Evolutionary conservation across 257 asterid species (phyloP), one percentile per base, ranked within the genome.

Genomic region (Gardenia jasminoides): DNA sequence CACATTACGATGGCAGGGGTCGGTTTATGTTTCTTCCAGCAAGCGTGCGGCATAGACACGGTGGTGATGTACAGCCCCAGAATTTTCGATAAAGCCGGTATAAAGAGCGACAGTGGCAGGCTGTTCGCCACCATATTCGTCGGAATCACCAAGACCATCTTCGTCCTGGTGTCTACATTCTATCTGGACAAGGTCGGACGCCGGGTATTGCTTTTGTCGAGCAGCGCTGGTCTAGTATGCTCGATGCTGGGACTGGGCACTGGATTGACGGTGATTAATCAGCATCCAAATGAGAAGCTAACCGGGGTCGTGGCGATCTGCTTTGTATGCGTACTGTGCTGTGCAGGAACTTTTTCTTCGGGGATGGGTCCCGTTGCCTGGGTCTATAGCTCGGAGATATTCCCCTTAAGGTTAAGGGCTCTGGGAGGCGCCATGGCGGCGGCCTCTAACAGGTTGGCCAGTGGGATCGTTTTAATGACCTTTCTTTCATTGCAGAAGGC

Each of bases 41-140:
- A 84, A 76, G 87, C 87, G 8, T 74, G 81, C 50, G 87, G 85
- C 7, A 58, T 81, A 19, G 85, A 81, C 31, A 8, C 83, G 3
- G 79, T 74, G 2, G 83, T 78, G 0, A 19, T 84, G 31, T 84
- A 84, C 46, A 81, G 85, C 59, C 83, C 85, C 1, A 84, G 76
- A 24, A 84, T 84, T 24, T 84, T 78, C 11, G 83, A 82, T 5
- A 82, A 83, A 36, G 88, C 88, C 0, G 86, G 88, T 1, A 70
- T 85, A 31, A 80, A 67, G 2, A 79, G 70, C 1, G 82, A 78
- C 15, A 78, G 59, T 1, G 79, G 87, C 11, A 82, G 81, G 74
- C 83, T 89, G 3, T 87, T 91, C 5, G 90, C 91, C 10, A 88
- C 94, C 0, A 85, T 91, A 1, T 92, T 91, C 19, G 91, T 89